Evolutionary conservation across 1,284 basidiomycete genomes (phyloP).

Genomic region (Puccinia hordei): DNA sequence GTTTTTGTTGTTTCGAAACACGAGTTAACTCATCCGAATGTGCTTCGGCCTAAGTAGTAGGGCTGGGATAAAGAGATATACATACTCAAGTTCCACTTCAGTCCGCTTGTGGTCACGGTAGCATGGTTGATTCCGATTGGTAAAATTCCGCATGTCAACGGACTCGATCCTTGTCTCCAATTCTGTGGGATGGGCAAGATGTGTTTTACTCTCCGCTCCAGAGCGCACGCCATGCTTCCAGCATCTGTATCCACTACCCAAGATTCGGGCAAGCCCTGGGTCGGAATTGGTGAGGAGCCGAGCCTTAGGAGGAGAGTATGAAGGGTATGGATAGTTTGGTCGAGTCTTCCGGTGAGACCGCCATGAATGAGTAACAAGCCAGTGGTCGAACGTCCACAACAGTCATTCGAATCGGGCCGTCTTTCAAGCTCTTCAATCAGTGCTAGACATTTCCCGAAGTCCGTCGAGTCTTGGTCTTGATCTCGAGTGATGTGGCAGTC

Average conservation of each 20-base stretch:
- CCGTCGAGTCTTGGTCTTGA: conserved; percentile 78
- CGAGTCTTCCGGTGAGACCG: conserved; percentile 83
- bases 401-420: conserved; percentile 33
- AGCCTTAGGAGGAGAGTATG: conserved; percentile 69
- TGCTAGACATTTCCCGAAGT: conserved; percentile 86
- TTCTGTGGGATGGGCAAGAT: conserved; percentile 28
- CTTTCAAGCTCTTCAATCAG: conserved; percentile 65
- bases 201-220: conserved; percentile 20
- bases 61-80: conserved; percentile 51
- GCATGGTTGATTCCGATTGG: conserved; percentile 81
- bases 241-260: conserved; percentile 79
- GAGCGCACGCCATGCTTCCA: conserved; percentile 48
- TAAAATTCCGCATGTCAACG: conserved; percentile 83
- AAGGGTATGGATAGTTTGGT: conserved; percentile 89
- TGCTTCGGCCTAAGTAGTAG: not conserved
- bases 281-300: not conserved
- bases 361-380: conserved; percentile 79
- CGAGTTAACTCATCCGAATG: not conserved
- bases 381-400: conserved; percentile 53
- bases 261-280: conserved; percentile 64
- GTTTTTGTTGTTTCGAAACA: not conserved
- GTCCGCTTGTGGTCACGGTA: conserved; percentile 75
- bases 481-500: conserved; percentile 65
- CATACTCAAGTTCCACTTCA: conserved; percentile 86
- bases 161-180: conserved; percentile 71